Evolutionary conservation across 2,329 filamentous ascomycete genomes (phyloP), one percentile per base, ranked within the genome.

Genomic region (Thielaviopsis populi): DNA sequence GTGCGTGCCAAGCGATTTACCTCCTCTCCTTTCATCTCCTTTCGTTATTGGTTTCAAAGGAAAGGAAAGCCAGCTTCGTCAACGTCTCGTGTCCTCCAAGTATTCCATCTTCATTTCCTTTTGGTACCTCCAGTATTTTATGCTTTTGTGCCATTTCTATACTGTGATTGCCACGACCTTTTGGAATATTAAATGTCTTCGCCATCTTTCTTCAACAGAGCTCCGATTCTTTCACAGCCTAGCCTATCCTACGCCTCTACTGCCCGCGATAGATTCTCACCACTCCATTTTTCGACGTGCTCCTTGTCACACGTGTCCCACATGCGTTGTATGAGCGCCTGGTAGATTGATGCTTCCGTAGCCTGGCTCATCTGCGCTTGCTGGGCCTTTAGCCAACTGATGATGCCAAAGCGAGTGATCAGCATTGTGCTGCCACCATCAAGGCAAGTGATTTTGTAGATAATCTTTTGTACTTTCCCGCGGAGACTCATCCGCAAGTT

Each of bases 371-470:
- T 56, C 41, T 59, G 37, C 6, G 48, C 53, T 37, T 61, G 48
- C 61, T 66, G 64, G 19, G 53, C 59, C 58, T 67, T 62, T 8
- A 92, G 77, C 91, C 90, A 95, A 68, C 81, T 85, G 62, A 92
- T 72, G 22, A 88, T 76, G 17, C 88, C 89, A 53, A 86, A 85
- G 64, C 91, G 79, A 0, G 90, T 95, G 43, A 90, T 80, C 56
- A 95, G 77, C n/a, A 87, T 92, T 3, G 85, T 88, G 72, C 87
- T 89, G 0, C 88, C 90, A 1, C 82, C 84, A 37, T 84, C 80
- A 40, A 91, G 81, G 56, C 79, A 80, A 0, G 83, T 84, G 2
- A 85, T 84, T 48, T 86, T 80, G 69, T 85, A 86, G 17, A 95
- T 68, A 24, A 94, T 79, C 70, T 75, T 74, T 33, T 83, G 70